phyloP scores from a whole-genome alignment of 169 alveolate genomes.

The Plasmodium ovale region DNA sequence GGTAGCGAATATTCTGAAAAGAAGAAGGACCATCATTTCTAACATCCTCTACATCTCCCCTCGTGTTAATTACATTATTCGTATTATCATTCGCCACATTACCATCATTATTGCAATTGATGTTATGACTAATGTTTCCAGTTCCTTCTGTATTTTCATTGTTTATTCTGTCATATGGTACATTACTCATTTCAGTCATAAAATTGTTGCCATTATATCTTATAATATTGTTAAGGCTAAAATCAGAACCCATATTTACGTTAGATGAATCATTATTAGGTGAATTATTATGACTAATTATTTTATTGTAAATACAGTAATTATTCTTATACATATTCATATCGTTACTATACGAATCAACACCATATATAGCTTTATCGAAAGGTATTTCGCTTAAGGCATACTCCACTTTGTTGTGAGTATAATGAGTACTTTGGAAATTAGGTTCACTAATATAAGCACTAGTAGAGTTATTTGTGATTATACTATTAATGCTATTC shows the following conservation, averaged over 20 bases:
- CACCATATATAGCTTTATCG: background rate
- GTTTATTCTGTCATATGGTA: slow-evolving; percentile 7
- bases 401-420: background rate
- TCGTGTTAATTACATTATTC: background rate
- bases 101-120: background rate
- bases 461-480: slow-evolving; percentile 10
- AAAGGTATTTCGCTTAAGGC: background rate
- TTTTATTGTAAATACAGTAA: slow-evolving; percentile 11
- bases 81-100: background rate
- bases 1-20: slow-evolving; percentile 8
- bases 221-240: background rate
- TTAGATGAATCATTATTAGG: background rate
- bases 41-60: background rate
- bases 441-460: background rate
- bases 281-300: background rate
- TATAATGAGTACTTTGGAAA: background rate
- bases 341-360: background rate
- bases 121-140: slow-evolving; percentile 11
- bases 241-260: slow-evolving; percentile 2
- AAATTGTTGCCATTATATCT: slow-evolving; percentile 4
- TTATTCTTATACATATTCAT: slow-evolving; percentile 1
- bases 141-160: slow-evolving; percentile 3
- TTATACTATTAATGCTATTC: background rate
- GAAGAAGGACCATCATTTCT: background rate
- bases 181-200: background rate